phyloP scores from a whole-genome alignment of 371 early-diverging fungal genomes.

The Actinomucor elegans region DNA sequence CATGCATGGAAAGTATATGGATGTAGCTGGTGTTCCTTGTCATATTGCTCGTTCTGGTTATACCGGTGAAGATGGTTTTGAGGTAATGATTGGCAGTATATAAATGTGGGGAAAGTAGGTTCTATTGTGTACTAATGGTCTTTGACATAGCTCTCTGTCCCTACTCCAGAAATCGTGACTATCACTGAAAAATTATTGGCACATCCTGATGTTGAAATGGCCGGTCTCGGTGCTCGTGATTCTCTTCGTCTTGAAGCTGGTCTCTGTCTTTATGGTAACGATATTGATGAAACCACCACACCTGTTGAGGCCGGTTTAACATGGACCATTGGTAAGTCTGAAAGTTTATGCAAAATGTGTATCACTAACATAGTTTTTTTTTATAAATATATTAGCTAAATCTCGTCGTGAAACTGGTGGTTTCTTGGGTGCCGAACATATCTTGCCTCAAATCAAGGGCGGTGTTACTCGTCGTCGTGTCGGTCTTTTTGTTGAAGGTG shows the following conservation, averaged over 20 bases:
- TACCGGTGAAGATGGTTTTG: slow-evolving; percentile 99
- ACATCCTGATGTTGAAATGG: slow-evolving; percentile 83
- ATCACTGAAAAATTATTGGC: slow-evolving; percentile 74
- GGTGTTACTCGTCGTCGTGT: slow-evolving; percentile 83
- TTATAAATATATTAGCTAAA: slow-evolving; percentile 58
- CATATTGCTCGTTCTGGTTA: slow-evolving; percentile 96
- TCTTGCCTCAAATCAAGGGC: slow-evolving; percentile 85
- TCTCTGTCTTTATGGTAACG: slow-evolving; percentile 95
- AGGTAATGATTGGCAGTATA: slow-evolving; percentile 52
- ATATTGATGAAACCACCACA: slow-evolving; percentile 88
- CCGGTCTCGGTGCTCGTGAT: slow-evolving; percentile 96
- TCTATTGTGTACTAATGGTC: neutral
- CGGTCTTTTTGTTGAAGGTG: slow-evolving; percentile 91
- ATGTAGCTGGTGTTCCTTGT: slow-evolving; percentile 76
- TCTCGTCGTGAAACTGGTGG: slow-evolving; percentile 89
- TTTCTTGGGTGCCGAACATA: slow-evolving; percentile 89
- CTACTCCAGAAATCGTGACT: slow-evolving; percentile 62
- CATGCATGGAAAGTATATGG: slow-evolving; percentile 81
- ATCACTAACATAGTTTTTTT: neutral
- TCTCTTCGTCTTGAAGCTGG: slow-evolving; percentile 96
- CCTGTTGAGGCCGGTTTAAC: slow-evolving; percentile 93
- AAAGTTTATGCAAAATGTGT: neutral
- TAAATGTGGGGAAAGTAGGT: neutral
- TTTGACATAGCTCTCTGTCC: slow-evolving; percentile 76
- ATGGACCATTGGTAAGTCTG: slow-evolving; percentile 87